Conservation (phyloP, 345 rosid species). For the Pistacia atlantica region DNA sequence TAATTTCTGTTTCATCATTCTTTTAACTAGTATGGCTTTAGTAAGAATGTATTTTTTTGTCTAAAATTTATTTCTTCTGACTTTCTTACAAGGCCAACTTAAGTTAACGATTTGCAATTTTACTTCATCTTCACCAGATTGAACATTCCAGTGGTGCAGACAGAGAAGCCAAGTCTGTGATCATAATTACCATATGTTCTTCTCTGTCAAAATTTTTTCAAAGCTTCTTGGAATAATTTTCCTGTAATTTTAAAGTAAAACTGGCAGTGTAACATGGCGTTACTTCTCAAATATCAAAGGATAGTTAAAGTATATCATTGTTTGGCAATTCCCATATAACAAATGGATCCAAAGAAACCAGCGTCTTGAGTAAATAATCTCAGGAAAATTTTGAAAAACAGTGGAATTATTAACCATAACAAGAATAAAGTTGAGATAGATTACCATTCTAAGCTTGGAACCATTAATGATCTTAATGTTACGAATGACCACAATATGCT, state of each 20-base stretch:
- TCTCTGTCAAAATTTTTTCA: too few species aligned
- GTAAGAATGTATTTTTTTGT: background rate
- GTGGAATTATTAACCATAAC: background rate
- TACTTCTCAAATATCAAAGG: background rate
- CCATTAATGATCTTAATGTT: constrained; percentile 64
- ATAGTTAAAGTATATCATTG: background rate
- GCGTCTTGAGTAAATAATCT: background rate
- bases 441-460: constrained; percentile 66
- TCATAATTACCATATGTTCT: background rate
- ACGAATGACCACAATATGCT: constrained; percentile 49
- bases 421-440: constrained; percentile 9
- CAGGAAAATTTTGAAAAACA: background rate
- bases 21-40: background rate
- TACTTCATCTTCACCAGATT: background rate
- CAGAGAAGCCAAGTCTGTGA: background rate
- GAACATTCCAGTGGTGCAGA: background rate
- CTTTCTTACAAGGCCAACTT: background rate
- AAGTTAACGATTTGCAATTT: background rate
- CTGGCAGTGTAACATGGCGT: background rate
- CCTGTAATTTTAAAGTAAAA: too few species aligned
- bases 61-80: background rate
- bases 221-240: background rate
- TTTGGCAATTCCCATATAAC: background rate
- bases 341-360: background rate
- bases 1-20: background rate